Base-by-base conservation (phyloP, 2,329 filamentous ascomycete species). In the Akanthomyces lecanii region DNA sequence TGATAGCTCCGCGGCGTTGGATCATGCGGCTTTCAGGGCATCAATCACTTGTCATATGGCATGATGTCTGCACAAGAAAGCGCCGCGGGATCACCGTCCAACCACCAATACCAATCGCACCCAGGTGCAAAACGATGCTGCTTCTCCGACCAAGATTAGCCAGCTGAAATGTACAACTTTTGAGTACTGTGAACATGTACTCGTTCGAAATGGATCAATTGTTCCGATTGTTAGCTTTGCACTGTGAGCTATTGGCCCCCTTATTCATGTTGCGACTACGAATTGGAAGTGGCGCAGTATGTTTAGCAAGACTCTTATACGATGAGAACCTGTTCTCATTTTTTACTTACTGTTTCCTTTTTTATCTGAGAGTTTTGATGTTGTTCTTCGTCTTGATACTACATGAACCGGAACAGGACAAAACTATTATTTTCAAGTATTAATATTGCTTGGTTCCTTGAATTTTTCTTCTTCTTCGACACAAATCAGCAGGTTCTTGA, bases 131-230 rank as follows among this genome's bases (percentile, higher is more conserved):
- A 55, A 62, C 57, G 33, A 47, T 61, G 61, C 61, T 61, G 59
- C 51, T 54, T 45, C 21, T 47, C 48, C 2, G 40, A 48, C 28
- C 28, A 28, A 40, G 50, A 60, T 30, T 48, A 25, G 59, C 10
- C 40, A 55, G 59, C 59, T 54, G 30, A 51, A 66, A 63, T 61
- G 69, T 70, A 72, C 63, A 66, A 70, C 63, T 67, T 66, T 63
- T 56, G 58, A 68, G 67, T 64, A 62, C 64, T 51, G 2, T 42
- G 52, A 62, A 44, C 55, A 62, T 66, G 58, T 58, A 44, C 52
- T 62, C n/a, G 23, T 50, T 36, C 30, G 36, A 44, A 62, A 62
- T 56, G 52, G 25, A 56, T 21, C 45, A 23, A 51, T 50, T 42
- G 52, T 51, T 36, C 55, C 45, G 45, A 44, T 51, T 56, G 50